A percentile compares a stretch with the other conserved stretches of the same genome.
Evolutionary conservation across 768 basidiomycete species (phyloP).

Genomic region (Astraeus odoratus): DNA sequence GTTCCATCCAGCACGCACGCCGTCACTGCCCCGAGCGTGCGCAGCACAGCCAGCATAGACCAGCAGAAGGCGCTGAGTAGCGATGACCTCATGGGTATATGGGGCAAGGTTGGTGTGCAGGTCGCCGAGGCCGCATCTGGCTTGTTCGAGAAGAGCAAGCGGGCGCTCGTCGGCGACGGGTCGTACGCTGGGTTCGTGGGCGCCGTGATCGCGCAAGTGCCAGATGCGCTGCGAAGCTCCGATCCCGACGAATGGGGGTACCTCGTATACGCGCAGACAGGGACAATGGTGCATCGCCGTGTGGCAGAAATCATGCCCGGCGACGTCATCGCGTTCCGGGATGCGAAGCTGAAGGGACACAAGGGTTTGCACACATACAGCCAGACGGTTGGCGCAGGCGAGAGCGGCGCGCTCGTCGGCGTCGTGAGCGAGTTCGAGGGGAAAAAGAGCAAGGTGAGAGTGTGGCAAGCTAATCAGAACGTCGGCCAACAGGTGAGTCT

Average conservation of each 20-base stretch:
- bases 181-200: constrained; percentile 73
- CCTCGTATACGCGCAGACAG: constrained; percentile 69
- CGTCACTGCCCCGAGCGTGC: constrained; percentile 8
- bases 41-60: constrained; percentile 19
- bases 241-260: constrained; percentile 52
- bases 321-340: constrained; percentile 68
- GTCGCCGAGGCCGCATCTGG: constrained; percentile 63
- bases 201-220: constrained; percentile 59
- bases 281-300: constrained; percentile 58
- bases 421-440: constrained; percentile 76
- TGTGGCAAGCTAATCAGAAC: constrained; percentile 83
- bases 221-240: constrained; percentile 42
- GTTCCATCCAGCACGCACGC: constrained; percentile 8
- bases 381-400: constrained; percentile 46
- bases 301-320: constrained; percentile 81
- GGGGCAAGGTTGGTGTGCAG: constrained; percentile 69
- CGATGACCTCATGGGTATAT: constrained; percentile 65
- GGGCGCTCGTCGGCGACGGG: constrained; percentile 75
- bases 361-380: constrained; percentile 75
- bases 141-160: constrained; percentile 72
- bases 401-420: constrained; percentile 52
- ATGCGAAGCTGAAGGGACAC: constrained; percentile 72
- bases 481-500: constrained; percentile 70
- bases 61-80: constrained; percentile 28
- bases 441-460: constrained; percentile 81